Percentiles rank a stretch among this genome's conserved stretches.
phyloP scores from a whole-genome alignment of 2,329 filamentous ascomycete genomes.

The Pestalotiopsis sp. region DNA sequence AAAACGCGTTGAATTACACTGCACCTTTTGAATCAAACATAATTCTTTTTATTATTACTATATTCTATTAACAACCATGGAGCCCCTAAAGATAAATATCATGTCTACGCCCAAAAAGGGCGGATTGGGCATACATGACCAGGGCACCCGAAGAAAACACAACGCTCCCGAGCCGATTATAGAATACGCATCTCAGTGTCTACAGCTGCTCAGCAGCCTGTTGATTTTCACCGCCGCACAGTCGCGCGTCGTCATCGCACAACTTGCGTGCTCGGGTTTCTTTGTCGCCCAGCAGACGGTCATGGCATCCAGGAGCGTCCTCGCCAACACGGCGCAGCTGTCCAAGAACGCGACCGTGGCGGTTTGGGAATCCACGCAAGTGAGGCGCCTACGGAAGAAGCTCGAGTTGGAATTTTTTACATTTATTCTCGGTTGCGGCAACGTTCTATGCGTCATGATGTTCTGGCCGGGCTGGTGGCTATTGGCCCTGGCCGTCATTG shows the following conservation, averaged over 20 bases:
- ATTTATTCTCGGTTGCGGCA: constrained; percentile 52
- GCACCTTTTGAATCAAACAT: neutral
- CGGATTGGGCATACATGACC: constrained; percentile 29
- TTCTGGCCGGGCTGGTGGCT: constrained; percentile 53
- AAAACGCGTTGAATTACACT: neutral
- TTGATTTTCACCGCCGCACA: constrained; percentile 34
- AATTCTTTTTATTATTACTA: neutral
- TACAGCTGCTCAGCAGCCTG: constrained; percentile 33
- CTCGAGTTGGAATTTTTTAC: constrained; percentile 55
- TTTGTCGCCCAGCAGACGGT: constrained; percentile 32
- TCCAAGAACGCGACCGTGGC: constrained; percentile 24
- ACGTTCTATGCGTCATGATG: constrained; percentile 49
- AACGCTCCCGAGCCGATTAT: constrained; percentile 36
- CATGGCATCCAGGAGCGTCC: constrained; percentile 26
- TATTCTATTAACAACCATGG: neutral
- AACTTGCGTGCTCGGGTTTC: constrained; percentile 30
- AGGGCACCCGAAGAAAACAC: constrained; percentile 32
- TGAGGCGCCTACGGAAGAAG: constrained; percentile 43
- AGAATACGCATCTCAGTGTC: constrained; percentile 36
- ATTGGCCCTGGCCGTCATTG: neutral
- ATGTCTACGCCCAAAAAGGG: constrained; percentile 41
- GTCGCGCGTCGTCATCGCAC: constrained; percentile 32
- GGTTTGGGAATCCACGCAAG: constrained; percentile 38
- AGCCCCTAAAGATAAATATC: constrained; percentile 34
- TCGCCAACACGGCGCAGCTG: constrained; percentile 9